Percentiles rank a stretch among this genome's conserved stretches.
phyloP scores from a whole-genome alignment of 2,329 filamentous ascomycete species.

The Cladophialophora exuberans region DNA sequence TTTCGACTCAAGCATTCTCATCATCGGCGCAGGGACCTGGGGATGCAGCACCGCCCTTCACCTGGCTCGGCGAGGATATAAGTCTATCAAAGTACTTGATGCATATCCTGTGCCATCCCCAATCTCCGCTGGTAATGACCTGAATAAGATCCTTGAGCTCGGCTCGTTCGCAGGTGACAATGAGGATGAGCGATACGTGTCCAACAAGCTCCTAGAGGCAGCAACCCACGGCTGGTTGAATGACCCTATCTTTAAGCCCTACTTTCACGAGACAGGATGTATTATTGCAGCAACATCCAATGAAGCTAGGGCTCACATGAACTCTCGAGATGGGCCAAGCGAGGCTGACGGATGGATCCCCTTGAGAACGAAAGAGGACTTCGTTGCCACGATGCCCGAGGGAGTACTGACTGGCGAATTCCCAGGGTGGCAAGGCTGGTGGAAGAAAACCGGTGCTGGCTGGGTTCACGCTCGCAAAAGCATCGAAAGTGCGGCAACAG shows the following conservation, averaged over 20 bases:
- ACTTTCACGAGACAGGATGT: conserved; percentile 50
- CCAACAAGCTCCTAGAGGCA: conserved; percentile 7
- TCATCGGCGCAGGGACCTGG: conserved; percentile 58
- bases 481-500: conserved; percentile 49
- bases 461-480: conserved; percentile 60
- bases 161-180: conserved; percentile 18
- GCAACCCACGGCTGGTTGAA: conserved; percentile 40
- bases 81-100: conserved; percentile 54
- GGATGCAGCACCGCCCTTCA: conserved; percentile 51
- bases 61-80: conserved; percentile 48
- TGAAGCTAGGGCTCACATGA: conserved; percentile 43
- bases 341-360: conserved; percentile 38
- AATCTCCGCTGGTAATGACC: conserved; percentile 52
- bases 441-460: conserved; percentile 49
- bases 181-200: conserved; percentile 11
- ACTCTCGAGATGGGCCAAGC: conserved; percentile 40
- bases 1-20: conserved; percentile 34
- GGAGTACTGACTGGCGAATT: conserved; percentile 53
- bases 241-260: conserved; percentile 49
- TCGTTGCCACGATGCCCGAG: conserved; percentile 55
- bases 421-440: conserved; percentile 49
- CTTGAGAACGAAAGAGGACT: conserved; percentile 50
- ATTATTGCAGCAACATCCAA: conserved; percentile 48
- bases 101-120: conserved; percentile 51
- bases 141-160: conserved; percentile 51